These are phyloP conservation scores for Erodium texanum DNA, from an alignment of 441 rosid species.

Conservation along the genomic window DNA sequence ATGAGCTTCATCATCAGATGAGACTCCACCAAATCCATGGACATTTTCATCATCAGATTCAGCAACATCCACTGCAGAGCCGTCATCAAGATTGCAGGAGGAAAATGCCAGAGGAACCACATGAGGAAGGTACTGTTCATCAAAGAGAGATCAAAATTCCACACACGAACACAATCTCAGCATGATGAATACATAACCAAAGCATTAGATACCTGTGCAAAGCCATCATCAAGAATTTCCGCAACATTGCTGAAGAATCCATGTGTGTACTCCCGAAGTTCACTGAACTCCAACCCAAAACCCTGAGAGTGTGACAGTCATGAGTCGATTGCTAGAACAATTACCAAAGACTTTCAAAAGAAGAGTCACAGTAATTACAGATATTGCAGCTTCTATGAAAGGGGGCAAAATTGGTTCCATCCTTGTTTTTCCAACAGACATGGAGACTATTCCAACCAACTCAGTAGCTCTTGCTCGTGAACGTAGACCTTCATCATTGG, in stretches of 20 bases:
- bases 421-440: slow-evolving; percentile 79
- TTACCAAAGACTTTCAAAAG: slow-evolving; percentile 14
- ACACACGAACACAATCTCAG: slow-evolving; percentile 8
- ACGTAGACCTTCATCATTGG: slow-evolving; percentile 80
- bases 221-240: slow-evolving; percentile 83
- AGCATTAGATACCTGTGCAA: slow-evolving; percentile 53
- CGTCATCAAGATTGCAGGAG: slow-evolving; percentile 99
- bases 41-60: slow-evolving; percentile 87
- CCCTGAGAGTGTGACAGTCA: slow-evolving; percentile 44
- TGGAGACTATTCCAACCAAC: slow-evolving; percentile 97
- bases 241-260: slow-evolving; percentile 98
- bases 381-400: slow-evolving; percentile 90
- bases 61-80: slow-evolving; percentile 86
- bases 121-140: slow-evolving; percentile 77
- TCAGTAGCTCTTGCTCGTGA: slow-evolving; percentile 97
- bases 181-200: slow-evolving; percentile 15
- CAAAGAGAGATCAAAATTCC: slow-evolving; percentile 18
- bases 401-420: slow-evolving; percentile 81
- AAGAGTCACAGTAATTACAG: slow-evolving; percentile 41
- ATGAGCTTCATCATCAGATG: slow-evolving; percentile 98
- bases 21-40: slow-evolving; percentile 82
- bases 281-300: slow-evolving; percentile 84
- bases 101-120: slow-evolving; percentile 79
- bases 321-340: slow-evolving; percentile 12
- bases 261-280: slow-evolving; percentile 93